Evolutionary conservation across 306 rosid genomes (phyloP).

Genomic region (Casuarina equisetifolia): DNA sequence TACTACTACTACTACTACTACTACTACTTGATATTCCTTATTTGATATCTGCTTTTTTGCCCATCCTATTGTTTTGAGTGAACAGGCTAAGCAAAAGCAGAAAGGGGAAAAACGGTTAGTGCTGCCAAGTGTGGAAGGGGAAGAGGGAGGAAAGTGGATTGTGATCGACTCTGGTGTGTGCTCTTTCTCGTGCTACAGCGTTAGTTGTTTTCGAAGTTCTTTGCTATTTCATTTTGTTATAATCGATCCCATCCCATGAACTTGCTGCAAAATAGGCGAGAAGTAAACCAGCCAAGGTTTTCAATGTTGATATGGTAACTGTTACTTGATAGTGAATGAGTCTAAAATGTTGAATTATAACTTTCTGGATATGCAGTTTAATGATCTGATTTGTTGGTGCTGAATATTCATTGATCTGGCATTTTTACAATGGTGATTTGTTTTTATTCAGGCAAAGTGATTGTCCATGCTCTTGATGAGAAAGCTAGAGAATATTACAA

Average conservation of each 20-base stretch:
- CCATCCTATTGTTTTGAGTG: not conserved
- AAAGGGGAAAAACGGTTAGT: constrained; percentile 58
- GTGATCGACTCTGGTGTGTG: constrained; percentile 83
- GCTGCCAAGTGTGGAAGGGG: constrained; percentile 88
- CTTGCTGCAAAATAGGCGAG: too few species aligned
- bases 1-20: not conserved
- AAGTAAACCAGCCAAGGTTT: not conserved
- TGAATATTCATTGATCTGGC: constrained; percentile 10
- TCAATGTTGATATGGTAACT: not conserved
- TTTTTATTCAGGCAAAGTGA: constrained; percentile 64
- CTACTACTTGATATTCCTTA: too few species aligned
- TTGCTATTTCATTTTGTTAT: not conserved
- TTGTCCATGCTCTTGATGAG: constrained; percentile 94
- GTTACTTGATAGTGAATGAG: not conserved
- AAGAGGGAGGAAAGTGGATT: constrained; percentile 88
- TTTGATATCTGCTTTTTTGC: not conserved
- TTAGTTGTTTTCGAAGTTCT: not conserved
- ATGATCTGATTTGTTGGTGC: constrained; percentile 6
- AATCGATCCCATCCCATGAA: not conserved
- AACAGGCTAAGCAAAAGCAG: constrained; percentile 90
- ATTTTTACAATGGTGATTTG: not conserved
- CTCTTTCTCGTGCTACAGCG: constrained; percentile 6
- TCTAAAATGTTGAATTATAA: not conserved
- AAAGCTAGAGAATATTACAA: constrained; percentile 91
- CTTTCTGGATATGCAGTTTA: not conserved